Conservation (phyloP, 805 yeast species). For the Hanseniaspora pseudoguilliermondii region DNA sequence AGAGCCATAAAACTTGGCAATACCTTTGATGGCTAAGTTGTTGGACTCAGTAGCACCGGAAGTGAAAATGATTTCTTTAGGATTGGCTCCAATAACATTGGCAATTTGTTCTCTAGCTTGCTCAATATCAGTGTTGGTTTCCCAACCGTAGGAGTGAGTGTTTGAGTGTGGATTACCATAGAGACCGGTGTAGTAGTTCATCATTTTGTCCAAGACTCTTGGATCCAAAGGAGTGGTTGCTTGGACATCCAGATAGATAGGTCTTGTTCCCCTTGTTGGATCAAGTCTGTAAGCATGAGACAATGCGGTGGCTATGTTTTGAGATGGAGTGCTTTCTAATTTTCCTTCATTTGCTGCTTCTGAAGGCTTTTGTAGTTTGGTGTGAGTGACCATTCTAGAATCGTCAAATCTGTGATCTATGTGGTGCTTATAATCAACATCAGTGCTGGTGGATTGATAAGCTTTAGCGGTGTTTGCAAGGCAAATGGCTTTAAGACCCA, state of each 20-base stretch:
- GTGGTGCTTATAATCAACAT: conserved; percentile 6
- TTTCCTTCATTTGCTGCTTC: conserved; percentile 17
- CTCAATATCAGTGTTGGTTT: conserved; percentile 85
- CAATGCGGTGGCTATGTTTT: conserved; percentile 18
- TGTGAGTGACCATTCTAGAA: conserved; percentile 16
- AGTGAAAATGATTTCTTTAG: conserved; percentile 92
- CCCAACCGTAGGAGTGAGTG: conserved; percentile 98
- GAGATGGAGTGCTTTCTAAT: conserved; percentile 15
- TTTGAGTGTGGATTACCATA: conserved; percentile 97
- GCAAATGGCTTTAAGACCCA: neutral
- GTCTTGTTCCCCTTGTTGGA: conserved; percentile 54
- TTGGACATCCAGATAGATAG: conserved; percentile 93
- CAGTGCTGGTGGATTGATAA: neutral
- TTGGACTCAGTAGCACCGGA: conserved; percentile 97
- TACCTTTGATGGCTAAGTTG: conserved; percentile 91
- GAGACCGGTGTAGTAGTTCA: conserved; percentile 74
- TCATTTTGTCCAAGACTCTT: conserved; percentile 80
- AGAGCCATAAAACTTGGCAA: conserved; percentile 79
- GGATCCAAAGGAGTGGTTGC: conserved; percentile 99
- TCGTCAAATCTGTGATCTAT: conserved; percentile 13
- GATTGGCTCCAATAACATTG: conserved; percentile 74
- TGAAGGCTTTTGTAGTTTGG: conserved; percentile 18
- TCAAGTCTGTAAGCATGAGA: conserved; percentile 31
- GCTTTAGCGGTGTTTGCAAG: neutral
- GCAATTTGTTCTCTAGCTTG: conserved; percentile 75